Evolutionary conservation across 2,329 filamentous ascomycete genomes (phyloP).

Genomic region (Drechmeria coniospora): DNA sequence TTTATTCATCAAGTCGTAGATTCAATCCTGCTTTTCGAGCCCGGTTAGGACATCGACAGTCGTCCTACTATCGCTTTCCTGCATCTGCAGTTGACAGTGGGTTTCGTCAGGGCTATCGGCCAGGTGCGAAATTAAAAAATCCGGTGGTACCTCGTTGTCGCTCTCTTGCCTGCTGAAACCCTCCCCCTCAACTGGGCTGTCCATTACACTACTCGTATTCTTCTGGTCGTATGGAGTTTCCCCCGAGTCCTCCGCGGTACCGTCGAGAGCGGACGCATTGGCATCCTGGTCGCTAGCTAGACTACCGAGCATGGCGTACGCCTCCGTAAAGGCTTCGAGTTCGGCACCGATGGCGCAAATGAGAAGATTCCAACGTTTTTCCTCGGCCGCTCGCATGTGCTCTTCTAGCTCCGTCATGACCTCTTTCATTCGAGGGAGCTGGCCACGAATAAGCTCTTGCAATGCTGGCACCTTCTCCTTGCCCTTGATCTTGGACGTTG

Average conservation of each 20-base stretch:
- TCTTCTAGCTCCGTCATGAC: slow-evolving; percentile 40
- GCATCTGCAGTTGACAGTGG: too few relatives aligned
- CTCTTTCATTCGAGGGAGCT: slow-evolving; percentile 39
- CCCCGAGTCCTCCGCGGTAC: too few relatives aligned
- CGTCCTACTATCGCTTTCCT: slow-evolving; percentile 31
- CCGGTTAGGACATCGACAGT: slow-evolving; percentile 37
- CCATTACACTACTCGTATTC: too few relatives aligned
- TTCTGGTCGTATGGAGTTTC: too few relatives aligned
- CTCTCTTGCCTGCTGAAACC: slow-evolving; percentile 5
- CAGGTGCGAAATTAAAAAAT: slow-evolving; percentile 16
- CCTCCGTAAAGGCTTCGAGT: slow-evolving; percentile 49
- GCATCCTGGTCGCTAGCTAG: slow-evolving; percentile 3
- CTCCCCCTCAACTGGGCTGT: neutral
- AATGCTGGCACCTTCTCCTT: slow-evolving; percentile 16
- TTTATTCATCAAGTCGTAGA: too few relatives aligned
- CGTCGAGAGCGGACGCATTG: neutral
- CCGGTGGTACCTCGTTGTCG: slow-evolving; percentile 9
- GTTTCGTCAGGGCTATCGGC: too few relatives aligned
- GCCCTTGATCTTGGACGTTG: slow-evolving; percentile 9
- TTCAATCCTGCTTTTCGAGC: too few relatives aligned
- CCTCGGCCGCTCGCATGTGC: slow-evolving; percentile 38
- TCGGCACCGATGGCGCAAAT: slow-evolving; percentile 65
- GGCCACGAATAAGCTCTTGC: slow-evolving; percentile 25
- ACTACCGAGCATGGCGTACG: slow-evolving; percentile 35
- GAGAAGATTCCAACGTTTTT: slow-evolving; percentile 55